Evolutionary conservation across 2,329 filamentous ascomycete species (phyloP), one percentile per base, ranked within the genome.

Genomic region (Gaeumannomyces sp.): DNA sequence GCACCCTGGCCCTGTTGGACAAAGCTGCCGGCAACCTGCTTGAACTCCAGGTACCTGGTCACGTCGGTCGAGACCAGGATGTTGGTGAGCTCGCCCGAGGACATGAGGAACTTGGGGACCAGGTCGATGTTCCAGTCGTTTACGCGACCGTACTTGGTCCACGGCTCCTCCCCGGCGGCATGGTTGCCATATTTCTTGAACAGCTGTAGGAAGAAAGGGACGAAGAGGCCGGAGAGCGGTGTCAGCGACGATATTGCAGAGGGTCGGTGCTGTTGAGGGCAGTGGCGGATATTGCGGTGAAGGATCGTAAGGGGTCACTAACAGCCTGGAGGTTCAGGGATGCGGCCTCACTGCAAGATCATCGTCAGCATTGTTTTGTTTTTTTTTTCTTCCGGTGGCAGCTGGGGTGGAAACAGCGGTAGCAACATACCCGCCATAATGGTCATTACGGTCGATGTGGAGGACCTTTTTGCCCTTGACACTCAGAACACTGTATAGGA

Each of bases 71-170:
- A 97, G 69, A 97, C 93, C 75, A 99, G 88, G 74, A 99, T 97
- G 81, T 98, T 98, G 77, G 94, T 98, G 76, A 99, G 84, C 81
- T 99, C 94, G 78, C 95, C 95, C 69, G 96, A 97, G 67, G 94
- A 93, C 93, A 99, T 98, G 78, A 99, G 87, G 74, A 99, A 89
- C 85, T 99, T 99, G 71, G 95, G 94, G 61, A 99, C 93, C 67
- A 99, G 86, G 76, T 99, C 96, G 79, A 99, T 96, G 84, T 97
- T 98, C 95, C 95, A 99, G 85, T 98, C 94, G 81, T 97, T 97
- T 76, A 89, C 83, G 67, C 95, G 90, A 72, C 94, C 94, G 78
- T 97, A 98, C 80, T 97, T 93, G 84, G 96, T 94, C 95, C 95
- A 98, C 70, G 94, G 93, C 83, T 97, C 91, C 75, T 93, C 89